Percentiles rank a stretch among this genome's conserved stretches.
Conservation (phyloP, 345 rosid genomes). For the Citrus reticulata region DNA sequence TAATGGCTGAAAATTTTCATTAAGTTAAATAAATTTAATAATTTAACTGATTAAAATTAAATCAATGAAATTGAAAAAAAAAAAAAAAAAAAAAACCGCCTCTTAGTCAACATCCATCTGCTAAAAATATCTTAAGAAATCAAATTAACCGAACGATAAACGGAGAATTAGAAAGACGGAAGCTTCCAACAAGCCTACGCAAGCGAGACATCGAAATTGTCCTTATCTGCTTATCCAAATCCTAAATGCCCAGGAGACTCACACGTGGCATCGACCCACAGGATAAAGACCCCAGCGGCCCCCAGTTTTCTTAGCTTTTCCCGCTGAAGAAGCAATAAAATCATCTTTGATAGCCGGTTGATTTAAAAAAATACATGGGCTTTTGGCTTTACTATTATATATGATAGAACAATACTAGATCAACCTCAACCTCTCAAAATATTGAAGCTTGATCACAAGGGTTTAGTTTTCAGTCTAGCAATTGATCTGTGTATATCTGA, state of each 20-base stretch:
- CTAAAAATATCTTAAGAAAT: background rate
- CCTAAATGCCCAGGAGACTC: background rate
- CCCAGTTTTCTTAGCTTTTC: background rate
- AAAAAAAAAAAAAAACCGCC: too few species aligned
- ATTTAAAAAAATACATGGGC: background rate
- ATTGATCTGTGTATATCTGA: background rate
- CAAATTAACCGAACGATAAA: background rate
- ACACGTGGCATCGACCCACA: slow-evolving; percentile 20
- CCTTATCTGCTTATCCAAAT: slow-evolving; percentile 36
- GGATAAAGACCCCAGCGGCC: background rate
- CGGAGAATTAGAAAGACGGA: background rate
- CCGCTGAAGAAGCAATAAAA: background rate
- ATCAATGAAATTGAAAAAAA: too few species aligned
- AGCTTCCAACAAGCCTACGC: background rate
- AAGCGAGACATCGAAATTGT: background rate
- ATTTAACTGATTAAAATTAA: too few species aligned
- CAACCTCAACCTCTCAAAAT: background rate
- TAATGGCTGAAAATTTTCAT: too few species aligned
- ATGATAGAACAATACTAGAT: background rate
- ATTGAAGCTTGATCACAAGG: background rate
- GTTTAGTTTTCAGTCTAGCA: background rate
- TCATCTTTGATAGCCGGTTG: slow-evolving; percentile 8
- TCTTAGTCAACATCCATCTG: background rate
- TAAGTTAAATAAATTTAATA: too few species aligned
- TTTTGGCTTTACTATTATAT: background rate